Conservation (phyloP, 805 yeast species). For the Pichia deserticola region DNA sequence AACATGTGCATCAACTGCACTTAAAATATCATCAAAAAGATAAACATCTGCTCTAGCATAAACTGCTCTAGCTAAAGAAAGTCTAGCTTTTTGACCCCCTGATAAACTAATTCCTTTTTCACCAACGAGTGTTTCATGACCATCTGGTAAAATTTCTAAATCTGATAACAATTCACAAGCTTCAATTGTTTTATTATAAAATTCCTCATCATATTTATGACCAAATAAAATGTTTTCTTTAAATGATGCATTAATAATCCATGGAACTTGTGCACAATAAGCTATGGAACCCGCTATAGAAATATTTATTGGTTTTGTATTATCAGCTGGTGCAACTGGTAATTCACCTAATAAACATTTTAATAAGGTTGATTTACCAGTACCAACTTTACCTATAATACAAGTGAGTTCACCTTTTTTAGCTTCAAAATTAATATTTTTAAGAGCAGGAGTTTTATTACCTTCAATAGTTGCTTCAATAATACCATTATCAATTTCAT, state of each 20-base stretch:
- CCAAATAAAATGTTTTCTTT: conserved; percentile 89
- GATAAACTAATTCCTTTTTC: too few species aligned
- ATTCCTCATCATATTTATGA: conserved; percentile 68
- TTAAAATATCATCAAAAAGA: conserved; percentile 82
- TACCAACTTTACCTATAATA: conserved; percentile 59
- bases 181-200: conserved; percentile 69
- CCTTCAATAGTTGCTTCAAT: conserved; percentile 35
- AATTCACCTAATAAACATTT: conserved; percentile 49
- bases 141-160: conserved; percentile 44
- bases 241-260: conserved; percentile 94
- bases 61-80: conserved; percentile 91
- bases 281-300: conserved; percentile 39
- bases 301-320: conserved; percentile 14
- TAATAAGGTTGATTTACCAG: conserved; percentile 57
- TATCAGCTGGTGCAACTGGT: conserved; percentile 28
- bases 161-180: conserved; percentile 87
- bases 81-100: conserved; percentile 48
- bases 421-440: conserved; percentile 41
- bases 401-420: conserved; percentile 47
- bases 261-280: conserved; percentile 69
- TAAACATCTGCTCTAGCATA: conserved; percentile 90
- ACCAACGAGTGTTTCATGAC: too few species aligned
- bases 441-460: conserved; percentile 32
- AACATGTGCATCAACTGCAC: conserved; percentile 97
- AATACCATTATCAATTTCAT: neutral